Evolutionary conservation across 2,329 filamentous ascomycete genomes (phyloP), one percentile per base, ranked within the genome.

Genomic region (Kalaharituber pfeilii): DNA sequence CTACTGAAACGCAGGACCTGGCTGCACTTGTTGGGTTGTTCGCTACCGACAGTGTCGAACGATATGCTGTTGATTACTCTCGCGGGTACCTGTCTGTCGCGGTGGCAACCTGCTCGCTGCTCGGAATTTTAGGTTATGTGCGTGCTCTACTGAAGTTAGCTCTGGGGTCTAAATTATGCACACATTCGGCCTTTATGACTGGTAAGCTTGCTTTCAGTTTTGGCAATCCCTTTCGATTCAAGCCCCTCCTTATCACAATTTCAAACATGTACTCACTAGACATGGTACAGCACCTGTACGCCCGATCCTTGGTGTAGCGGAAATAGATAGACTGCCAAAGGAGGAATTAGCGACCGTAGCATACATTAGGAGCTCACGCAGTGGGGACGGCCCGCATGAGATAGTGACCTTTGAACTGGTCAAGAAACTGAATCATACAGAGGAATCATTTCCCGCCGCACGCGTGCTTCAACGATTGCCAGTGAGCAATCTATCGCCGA

Each of bases 21-120:
- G 59, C 56, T n/a, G 59, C 59, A 8, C 56, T 61, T 13, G 24
- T 61, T 27, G 59, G 58, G 13, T 39, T 61, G 15, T 58, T 61
- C 50, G 56, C 58, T 3, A 57, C 59, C 8, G 56, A 61, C 22
- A 53, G 29, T 11, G 59, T 59, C 2, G 59, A 60, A 36, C 49
- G 56, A 27, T 60, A 60, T 42, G 44, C 59, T 5, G 42, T 60
- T 25, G 51, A 57, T 52, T 60, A 60, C 50, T 58, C 42, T 13
- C 45, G 45, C 28, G 58, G 59, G 5, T 58, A 56, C 42, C 52
- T 58, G 27, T 54, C 55, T 4, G 52, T 51, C 5, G 49, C 52
- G 25, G 50, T 53, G 24, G 50, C 59, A 24, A 55, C 56, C 22
- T 52, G 55, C 18, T 60, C 58, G 24, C 50, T 60, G 26, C 50